Conservation (phyloP, 78 protist genomes). For the Guillardia theta region DNA sequence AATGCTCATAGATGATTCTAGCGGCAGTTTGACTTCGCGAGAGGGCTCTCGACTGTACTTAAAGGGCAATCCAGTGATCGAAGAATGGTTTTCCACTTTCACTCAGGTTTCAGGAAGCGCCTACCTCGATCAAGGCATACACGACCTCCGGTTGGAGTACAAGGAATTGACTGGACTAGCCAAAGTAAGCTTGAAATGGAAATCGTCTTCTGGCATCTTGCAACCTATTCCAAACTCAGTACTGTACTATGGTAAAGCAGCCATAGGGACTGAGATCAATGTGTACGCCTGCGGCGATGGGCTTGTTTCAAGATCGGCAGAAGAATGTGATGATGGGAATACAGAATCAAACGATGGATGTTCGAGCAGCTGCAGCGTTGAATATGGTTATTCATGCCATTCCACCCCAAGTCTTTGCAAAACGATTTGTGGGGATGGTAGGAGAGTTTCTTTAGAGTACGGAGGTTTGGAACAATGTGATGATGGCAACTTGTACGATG, state of each 20-base stretch:
- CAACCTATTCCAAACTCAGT: background rate
- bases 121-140: background rate
- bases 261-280: background rate
- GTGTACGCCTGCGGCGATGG: constrained; percentile 3
- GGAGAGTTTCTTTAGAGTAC: background rate
- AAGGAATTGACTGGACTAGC: background rate
- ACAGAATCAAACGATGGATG: background rate
- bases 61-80: background rate
- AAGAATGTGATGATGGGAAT: background rate
- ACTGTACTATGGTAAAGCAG: background rate
- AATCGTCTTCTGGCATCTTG: background rate
- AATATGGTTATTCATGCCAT: background rate
- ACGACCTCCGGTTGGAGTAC: background rate
- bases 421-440: background rate
- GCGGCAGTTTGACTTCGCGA: background rate
- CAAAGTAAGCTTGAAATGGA: background rate
- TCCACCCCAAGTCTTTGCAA: background rate
- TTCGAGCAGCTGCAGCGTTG: background rate
- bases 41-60: background rate
- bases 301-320: background rate
- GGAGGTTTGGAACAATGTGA: background rate
- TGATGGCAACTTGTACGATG: background rate
- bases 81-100: background rate
- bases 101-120: background rate
- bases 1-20: background rate